Conservation (phyloP, 2,329 filamentous ascomycete species). For the Monilinia vaccinii-corymbosi region DNA sequence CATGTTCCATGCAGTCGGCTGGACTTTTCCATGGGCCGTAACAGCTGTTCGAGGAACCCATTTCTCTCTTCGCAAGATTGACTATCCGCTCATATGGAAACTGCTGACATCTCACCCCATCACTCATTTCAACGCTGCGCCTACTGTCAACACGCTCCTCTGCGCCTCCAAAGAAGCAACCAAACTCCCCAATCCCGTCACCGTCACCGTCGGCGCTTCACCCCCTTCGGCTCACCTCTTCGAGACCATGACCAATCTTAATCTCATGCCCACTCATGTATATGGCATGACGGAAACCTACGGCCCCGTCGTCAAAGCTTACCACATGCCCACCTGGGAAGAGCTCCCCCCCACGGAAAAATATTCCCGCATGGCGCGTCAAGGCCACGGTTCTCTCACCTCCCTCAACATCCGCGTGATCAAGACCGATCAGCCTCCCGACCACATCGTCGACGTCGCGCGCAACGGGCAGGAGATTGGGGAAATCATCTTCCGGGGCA, state of each 20-base stretch:
- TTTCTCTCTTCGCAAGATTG: constrained; percentile 88
- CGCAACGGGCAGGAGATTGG: constrained; percentile 68
- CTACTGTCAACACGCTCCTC: constrained; percentile 90
- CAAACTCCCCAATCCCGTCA: constrained; percentile 58
- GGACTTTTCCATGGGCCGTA: constrained; percentile 78
- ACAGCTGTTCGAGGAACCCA: constrained; percentile 90
- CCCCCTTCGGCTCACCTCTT: constrained; percentile 87
- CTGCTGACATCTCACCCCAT: constrained; percentile 78
- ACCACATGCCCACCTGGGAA: constrained; percentile 82
- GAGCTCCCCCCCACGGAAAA: constrained; percentile 61
- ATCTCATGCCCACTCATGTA: constrained; percentile 84
- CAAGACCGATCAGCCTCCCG: constrained; percentile 64
- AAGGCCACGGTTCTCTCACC: constrained; percentile 85
- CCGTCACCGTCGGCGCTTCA: constrained; percentile 85
- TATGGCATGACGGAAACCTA: constrained; percentile 90
- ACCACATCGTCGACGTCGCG: constrained; percentile 56
- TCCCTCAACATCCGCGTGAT: constrained; percentile 74
- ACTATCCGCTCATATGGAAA: constrained; percentile 88
- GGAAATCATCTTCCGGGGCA: constrained; percentile 80
- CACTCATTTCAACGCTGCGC: constrained; percentile 92
- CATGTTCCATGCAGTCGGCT: constrained; percentile 65
- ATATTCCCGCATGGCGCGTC: constrained; percentile 83
- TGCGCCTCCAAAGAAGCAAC: constrained; percentile 72
- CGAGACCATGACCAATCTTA: constrained; percentile 74
- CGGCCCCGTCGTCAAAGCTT: constrained; percentile 91